phyloP scores from a whole-genome alignment of 148 eudicot genomes.

The Oxyria digyna region DNA sequence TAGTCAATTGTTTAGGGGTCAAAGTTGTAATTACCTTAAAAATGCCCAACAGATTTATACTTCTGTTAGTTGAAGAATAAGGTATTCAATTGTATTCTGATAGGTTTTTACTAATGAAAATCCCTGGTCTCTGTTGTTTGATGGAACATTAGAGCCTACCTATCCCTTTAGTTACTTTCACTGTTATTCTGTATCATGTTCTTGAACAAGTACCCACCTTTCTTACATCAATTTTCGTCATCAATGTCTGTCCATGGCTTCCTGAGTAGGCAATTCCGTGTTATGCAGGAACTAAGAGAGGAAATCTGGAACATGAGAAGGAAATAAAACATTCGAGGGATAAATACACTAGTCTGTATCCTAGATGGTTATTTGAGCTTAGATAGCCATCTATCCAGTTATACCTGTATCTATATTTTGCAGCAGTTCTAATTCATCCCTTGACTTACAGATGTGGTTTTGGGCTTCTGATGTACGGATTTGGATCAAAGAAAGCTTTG shows the following conservation, averaged over 20 bases:
- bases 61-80: too few species aligned
- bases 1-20: too few species aligned
- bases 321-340: slow-evolving; percentile 45
- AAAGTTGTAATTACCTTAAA: too few species aligned
- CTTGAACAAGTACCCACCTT: too few species aligned
- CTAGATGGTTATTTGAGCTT: slow-evolving; percentile 58
- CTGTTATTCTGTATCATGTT: too few species aligned
- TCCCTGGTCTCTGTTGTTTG: too few species aligned
- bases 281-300: slow-evolving; percentile 60
- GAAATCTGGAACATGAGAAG: slow-evolving; percentile 59
- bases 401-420: background rate
- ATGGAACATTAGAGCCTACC: too few species aligned
- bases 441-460: slow-evolving; percentile 52
- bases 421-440: background rate
- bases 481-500: slow-evolving; percentile 87
- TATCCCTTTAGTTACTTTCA: too few species aligned
- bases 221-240: too few species aligned
- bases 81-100: too few species aligned
- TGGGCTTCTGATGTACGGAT: slow-evolving; percentile 93
- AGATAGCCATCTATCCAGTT: background rate
- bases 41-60: too few species aligned
- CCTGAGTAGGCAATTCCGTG: background rate
- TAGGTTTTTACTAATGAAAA: too few species aligned
- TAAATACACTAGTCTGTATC: slow-evolving; percentile 46
- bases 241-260: background rate